phyloP scores from a whole-genome alignment of 108 stramenopile species.

The Skeletonema grethae region DNA sequence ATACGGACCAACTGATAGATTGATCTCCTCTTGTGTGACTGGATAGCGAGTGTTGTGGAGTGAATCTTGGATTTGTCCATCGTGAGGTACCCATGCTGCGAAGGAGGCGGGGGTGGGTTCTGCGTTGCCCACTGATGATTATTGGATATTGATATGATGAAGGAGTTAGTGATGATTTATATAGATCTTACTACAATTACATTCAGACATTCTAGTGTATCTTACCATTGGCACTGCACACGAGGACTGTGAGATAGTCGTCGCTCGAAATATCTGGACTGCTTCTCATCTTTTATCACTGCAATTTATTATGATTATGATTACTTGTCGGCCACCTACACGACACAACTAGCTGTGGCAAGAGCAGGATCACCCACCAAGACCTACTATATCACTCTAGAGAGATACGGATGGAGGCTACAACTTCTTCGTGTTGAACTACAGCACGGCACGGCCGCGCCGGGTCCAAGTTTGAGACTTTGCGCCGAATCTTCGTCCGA shows the following conservation, averaged over 20 bases:
- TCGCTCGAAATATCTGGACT: neutral
- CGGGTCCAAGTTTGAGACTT: no score
- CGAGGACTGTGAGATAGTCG: constrained; percentile 7
- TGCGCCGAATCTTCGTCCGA: no score
- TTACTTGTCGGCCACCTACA: no score
- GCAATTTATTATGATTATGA: no score
- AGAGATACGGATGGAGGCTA: no score
- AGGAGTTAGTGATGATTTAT: neutral
- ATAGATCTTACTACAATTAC: no score
- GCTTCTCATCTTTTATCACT: neutral
- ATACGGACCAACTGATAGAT: neutral
- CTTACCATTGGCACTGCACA: constrained; percentile 37
- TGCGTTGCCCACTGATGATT: constrained; percentile 34
- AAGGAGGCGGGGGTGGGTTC: constrained; percentile 46
- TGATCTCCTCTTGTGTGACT: neutral
- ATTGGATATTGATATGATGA: neutral
- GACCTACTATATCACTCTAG: no score
- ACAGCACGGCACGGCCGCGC: no score
- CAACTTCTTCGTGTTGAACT: no score
- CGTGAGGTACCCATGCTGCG: constrained; percentile 39
- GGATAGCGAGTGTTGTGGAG: constrained; percentile 8
- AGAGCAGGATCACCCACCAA: no score
- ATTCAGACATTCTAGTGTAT: no score
- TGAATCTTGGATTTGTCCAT: constrained; percentile 21
- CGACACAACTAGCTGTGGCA: no score